Evolutionary conservation across 495 filamentous ascomycete genomes (phyloP).

Genomic region (Penicillium lividum): DNA sequence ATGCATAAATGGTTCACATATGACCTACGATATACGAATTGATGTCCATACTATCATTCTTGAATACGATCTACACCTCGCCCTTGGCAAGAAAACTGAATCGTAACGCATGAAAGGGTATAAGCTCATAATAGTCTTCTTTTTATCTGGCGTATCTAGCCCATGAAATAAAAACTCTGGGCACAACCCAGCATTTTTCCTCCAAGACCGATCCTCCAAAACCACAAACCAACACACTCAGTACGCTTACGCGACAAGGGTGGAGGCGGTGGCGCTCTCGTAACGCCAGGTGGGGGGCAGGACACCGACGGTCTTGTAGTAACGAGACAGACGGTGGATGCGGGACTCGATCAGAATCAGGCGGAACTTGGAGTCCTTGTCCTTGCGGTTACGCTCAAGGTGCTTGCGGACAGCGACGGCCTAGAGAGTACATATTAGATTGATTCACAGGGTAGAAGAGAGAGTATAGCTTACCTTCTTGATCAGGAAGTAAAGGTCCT

Average conservation of each 20-base stretch:
- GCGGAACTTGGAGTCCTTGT: conserved; percentile 99
- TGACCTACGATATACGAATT: not conserved
- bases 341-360: conserved; percentile 99
- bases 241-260: conserved; percentile 53
- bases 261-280: conserved; percentile 65
- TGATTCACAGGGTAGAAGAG: not conserved
- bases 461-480: conserved; percentile 74
- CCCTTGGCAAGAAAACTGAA: conserved; percentile 1
- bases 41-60: not conserved
- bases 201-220: conserved; percentile 20
- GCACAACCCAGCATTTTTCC: conserved; percentile 10
- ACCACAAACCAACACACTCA: conserved; percentile 31
- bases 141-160: conserved; percentile 33
- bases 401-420: conserved; percentile 99
- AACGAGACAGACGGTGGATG: conserved; percentile 95
- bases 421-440: conserved; percentile 38
- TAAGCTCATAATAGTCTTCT: conserved; percentile 35
- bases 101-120: conserved; percentile 24
- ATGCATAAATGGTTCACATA: not conserved
- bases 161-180: conserved; percentile 20
- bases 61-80: not conserved
- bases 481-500: conserved; percentile 98
- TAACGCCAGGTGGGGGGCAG: conserved; percentile 99
- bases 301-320: conserved; percentile 99
- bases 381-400: conserved; percentile 99